Evolutionary conservation across 805 yeast genomes (phyloP), one percentile per base, ranked within the genome.

Genomic region (Kuraishia ogatae): DNA sequence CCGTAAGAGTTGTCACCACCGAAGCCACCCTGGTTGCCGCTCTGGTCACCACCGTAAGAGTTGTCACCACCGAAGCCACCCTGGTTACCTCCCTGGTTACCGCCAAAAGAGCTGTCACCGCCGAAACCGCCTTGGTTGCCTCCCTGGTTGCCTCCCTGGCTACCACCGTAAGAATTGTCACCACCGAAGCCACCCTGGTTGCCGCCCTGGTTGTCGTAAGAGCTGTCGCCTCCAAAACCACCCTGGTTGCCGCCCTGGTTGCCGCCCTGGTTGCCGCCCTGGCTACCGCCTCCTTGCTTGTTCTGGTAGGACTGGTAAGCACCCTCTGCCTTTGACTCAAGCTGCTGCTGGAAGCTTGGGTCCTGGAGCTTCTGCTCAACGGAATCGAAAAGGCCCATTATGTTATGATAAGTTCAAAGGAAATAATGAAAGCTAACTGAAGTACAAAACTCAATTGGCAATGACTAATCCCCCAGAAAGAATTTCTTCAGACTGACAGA

Each of bases 321-420:
- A 52, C 61, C 60, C 51, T 64, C 58, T 51, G 68, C 67, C 58
- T 61, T 57, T 28, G 57, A 58, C 61, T 59, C 57, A 35, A 53
- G 22, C 23, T 53, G 48, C 15, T 52, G 52, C 48, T 56, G 54
- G 57, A 57, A 56, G 53, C 58, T 55, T 49, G 61, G 57, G 51
- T 60, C 60, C 49, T 58, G 56, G 48, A 71, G 66, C 53, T 68
- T 68, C 26, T 73, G 69, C 63, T 71, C 75, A 49, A 72, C 76
- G 54, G 63, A 66, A 59, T 75, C 79, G 60, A 76, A 72, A 54
- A 76, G 65, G 56, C 80, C 80, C 78, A 74, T 74, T 59, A 39
- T 63, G 19, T 22, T 43, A 43, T 17, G 19, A 11, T 47, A 13
- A 19, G 13, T 47, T 47, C 19, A 15, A 35, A 11, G 10, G 10